Evolutionary conservation across 495 filamentous ascomycete species (phyloP).

Genomic region (Bryoglossum gracile): DNA sequence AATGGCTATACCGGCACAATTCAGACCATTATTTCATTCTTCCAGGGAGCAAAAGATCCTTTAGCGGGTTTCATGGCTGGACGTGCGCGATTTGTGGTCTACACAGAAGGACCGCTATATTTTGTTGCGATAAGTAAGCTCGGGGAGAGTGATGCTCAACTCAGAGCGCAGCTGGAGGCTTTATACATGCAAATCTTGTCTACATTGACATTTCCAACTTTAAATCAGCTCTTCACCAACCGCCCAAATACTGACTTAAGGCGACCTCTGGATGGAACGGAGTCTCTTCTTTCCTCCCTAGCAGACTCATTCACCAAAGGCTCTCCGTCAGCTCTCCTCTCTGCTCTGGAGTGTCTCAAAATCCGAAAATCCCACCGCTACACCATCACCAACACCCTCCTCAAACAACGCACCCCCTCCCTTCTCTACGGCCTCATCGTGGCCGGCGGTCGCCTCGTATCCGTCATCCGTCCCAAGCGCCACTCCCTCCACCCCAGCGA

Average conservation of each 20-base stretch:
- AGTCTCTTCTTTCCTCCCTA: constrained; percentile 81
- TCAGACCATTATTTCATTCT: constrained; percentile 97
- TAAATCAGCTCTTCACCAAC: constrained; percentile 81
- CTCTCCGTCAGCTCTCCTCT: constrained; percentile 80
- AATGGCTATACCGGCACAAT: constrained; percentile 93
- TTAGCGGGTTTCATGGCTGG: constrained; percentile 79
- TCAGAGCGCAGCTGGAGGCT: constrained; percentile 82
- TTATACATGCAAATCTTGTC: constrained; percentile 98
- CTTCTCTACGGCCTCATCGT: constrained; percentile 92
- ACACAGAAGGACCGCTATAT: constrained; percentile 78
- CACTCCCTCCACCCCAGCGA: constrained; percentile 96
- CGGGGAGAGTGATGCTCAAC: constrained; percentile 81
- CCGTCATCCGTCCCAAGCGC: constrained; percentile 86
- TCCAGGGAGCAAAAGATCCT: constrained; percentile 67
- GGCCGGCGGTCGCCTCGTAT: constrained; percentile 88
- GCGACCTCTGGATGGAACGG: constrained; percentile 88
- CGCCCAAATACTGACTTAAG: constrained; percentile 88
- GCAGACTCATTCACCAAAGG: constrained; percentile 92
- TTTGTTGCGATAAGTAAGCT: constrained; percentile 88
- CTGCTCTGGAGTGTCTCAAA: constrained; percentile 82
- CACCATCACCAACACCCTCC: constrained; percentile 75
- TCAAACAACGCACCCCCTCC: constrained; percentile 64
- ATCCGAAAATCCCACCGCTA: constrained; percentile 82
- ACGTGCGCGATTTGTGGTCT: constrained; percentile 73
- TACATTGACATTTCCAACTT: constrained; percentile 82